phyloP scores from a whole-genome alignment of 257 asterid species.

The Solanum megistacrolobum region DNA sequence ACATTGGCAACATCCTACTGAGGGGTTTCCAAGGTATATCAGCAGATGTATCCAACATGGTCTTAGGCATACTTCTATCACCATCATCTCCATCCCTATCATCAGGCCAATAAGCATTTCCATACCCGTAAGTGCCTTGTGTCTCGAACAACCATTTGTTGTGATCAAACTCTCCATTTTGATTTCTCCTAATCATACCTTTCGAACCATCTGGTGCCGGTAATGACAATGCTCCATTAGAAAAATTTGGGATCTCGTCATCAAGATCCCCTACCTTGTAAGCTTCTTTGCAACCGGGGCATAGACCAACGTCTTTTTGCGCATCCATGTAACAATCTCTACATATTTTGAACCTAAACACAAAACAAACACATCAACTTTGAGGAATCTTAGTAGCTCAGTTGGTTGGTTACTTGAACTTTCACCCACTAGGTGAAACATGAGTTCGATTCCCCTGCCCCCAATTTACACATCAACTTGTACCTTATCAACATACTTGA shows the following conservation, averaged over 20 bases:
- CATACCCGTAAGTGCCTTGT: conserved; percentile 78
- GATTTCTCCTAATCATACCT: conserved; percentile 68
- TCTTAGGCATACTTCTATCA: conserved; percentile 27
- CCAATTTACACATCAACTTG: neutral
- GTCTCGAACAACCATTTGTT: conserved; percentile 84
- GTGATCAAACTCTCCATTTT: conserved; percentile 77
- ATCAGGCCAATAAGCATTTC: conserved; percentile 86
- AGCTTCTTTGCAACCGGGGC: conserved; percentile 84
- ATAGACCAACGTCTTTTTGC: conserved; percentile 50
- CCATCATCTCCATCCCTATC: conserved; percentile 42
- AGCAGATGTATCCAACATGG: conserved; percentile 39
- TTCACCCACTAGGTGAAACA: neutral
- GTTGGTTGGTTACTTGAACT: neutral
- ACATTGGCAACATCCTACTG: conserved; percentile 45
- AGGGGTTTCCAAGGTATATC: conserved; percentile 91
- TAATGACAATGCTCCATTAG: conserved; percentile 43
- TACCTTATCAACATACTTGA: neutral
- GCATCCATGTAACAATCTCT: conserved; percentile 90
- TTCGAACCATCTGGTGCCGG: conserved; percentile 51
- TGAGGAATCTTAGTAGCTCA: neutral
- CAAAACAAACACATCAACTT: neutral
- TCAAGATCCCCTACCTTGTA: conserved; percentile 55
- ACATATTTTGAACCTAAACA: conserved; percentile 64
- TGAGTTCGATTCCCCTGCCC: neutral
- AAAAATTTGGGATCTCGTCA: conserved; percentile 47